Conservation (phyloP, 202 grass and related monocot species). For the Zizania palustris region DNA sequence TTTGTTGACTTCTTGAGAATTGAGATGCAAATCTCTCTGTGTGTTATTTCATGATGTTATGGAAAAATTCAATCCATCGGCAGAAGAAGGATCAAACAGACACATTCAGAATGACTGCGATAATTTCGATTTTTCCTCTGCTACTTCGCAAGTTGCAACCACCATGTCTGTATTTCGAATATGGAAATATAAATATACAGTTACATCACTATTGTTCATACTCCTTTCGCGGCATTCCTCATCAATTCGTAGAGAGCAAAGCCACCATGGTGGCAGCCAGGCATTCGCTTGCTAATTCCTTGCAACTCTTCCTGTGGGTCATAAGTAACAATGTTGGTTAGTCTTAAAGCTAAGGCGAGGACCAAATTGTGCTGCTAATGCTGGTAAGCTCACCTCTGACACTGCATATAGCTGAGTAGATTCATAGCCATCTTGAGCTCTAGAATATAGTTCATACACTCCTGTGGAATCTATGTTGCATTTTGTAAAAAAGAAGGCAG, state of each 20-base stretch:
- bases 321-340: constrained; percentile 17
- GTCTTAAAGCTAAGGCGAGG: constrained; percentile 2
- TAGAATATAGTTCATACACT: constrained; percentile 62
- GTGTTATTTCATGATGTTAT: no score
- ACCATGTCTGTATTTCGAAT: background rate
- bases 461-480: constrained; percentile 61
- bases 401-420: constrained; percentile 75
- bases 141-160: background rate
- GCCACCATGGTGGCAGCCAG: constrained; percentile 79
- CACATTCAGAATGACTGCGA: no score
- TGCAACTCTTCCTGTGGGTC: constrained; percentile 65
- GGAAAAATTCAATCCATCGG: no score
- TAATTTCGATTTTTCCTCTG: background rate
- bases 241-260: constrained; percentile 73
- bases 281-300: constrained; percentile 58
- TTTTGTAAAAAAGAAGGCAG: constrained; percentile 85
- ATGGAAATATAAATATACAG: background rate
- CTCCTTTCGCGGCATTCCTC: constrained; percentile 38
- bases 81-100: no score
- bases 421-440: constrained; percentile 96
- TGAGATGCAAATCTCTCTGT: no score
- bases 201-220: background rate
- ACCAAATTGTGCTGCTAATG: background rate
- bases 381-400: constrained; percentile 49
- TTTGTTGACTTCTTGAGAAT: no score